Percentiles rank a stretch among this genome's conserved stretches.
Evolutionary conservation across 345 rosid species (phyloP).

Genomic region (Citrus australasica): DNA sequence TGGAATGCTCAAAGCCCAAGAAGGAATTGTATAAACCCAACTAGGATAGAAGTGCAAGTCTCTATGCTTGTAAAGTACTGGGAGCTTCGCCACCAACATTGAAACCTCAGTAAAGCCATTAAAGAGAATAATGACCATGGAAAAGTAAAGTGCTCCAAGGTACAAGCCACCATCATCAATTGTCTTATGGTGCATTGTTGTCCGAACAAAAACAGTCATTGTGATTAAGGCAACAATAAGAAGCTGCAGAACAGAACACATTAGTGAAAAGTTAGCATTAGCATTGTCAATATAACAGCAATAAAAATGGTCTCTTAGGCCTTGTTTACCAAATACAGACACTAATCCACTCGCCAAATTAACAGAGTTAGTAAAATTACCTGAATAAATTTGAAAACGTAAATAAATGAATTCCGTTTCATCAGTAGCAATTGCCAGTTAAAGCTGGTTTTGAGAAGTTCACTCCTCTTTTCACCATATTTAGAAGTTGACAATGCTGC

Average conservation of each 20-base stretch:
- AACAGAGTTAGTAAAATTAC: constrained; percentile 28
- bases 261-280: constrained; percentile 12
- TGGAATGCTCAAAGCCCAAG: constrained; percentile 86
- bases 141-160: constrained; percentile 86
- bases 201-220: constrained; percentile 92
- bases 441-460: constrained; percentile 71
- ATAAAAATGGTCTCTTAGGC: too few species aligned
- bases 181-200: constrained; percentile 75
- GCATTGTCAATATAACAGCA: background rate
- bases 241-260: constrained; percentile 58
- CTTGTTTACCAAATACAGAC: background rate
- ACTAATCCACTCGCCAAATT: background rate
- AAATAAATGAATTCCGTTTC: constrained; percentile 88
- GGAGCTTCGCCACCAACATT: constrained; percentile 94
- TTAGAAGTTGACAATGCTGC: constrained; percentile 82
- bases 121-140: constrained; percentile 95
- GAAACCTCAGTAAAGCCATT: constrained; percentile 98
- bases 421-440: constrained; percentile 88
- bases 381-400: constrained; percentile 95
- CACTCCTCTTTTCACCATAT: constrained; percentile 62
- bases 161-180: constrained; percentile 86
- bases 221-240: constrained; percentile 86
- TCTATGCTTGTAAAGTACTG: constrained; percentile 93
- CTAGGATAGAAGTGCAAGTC: constrained; percentile 94
- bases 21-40: constrained; percentile 93